These are phyloP conservation scores for Carex sylvatica DNA, from an alignment of 202 grass and related monocot genomes.

Conservation along the genomic window DNA sequence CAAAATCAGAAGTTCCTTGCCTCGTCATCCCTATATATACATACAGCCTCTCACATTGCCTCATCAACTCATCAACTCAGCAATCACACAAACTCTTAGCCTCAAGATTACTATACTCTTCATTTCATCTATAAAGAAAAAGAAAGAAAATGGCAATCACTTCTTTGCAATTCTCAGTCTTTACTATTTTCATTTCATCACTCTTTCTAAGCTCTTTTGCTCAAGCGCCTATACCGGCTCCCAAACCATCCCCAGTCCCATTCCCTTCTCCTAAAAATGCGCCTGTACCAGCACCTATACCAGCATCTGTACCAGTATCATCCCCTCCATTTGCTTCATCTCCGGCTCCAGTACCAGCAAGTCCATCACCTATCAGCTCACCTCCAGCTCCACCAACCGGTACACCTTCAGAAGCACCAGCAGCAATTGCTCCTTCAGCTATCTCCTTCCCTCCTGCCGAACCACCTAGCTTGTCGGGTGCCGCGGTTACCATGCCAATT, in stretches of 20 bases:
- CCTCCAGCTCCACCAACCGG: constrained; percentile 25
- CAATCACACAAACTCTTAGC: not conserved
- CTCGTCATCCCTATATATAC: not conserved
- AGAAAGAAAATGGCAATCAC: not conserved
- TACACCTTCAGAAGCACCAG: constrained; percentile 20
- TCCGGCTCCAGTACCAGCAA: constrained; percentile 30
- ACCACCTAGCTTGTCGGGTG: constrained; percentile 19
- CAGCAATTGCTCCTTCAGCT: constrained; percentile 12
- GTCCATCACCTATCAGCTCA: constrained; percentile 32
- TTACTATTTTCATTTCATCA: constrained; percentile 38
- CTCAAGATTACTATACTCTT: not conserved
- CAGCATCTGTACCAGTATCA: too few relatives aligned
- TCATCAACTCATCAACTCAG: not conserved
- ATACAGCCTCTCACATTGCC: not conserved
- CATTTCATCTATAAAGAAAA: not conserved
- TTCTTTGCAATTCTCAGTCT: constrained; percentile 29
- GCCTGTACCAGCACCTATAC: constrained; percentile 24
- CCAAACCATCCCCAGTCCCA: constrained; percentile 15
- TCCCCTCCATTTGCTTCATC: constrained; percentile 21
- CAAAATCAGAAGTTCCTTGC: not conserved
- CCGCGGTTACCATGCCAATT: constrained; percentile 9
- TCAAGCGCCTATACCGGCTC: constrained; percentile 44
- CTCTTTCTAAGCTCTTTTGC: constrained; percentile 41
- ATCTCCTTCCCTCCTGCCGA: constrained; percentile 22
- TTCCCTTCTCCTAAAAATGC: constrained; percentile 29